A percentile compares a stretch with the other conserved stretches of the same genome.
phyloP scores from a whole-genome alignment of 169 alveolate genomes.

The Amoebophrya sp. region DNA sequence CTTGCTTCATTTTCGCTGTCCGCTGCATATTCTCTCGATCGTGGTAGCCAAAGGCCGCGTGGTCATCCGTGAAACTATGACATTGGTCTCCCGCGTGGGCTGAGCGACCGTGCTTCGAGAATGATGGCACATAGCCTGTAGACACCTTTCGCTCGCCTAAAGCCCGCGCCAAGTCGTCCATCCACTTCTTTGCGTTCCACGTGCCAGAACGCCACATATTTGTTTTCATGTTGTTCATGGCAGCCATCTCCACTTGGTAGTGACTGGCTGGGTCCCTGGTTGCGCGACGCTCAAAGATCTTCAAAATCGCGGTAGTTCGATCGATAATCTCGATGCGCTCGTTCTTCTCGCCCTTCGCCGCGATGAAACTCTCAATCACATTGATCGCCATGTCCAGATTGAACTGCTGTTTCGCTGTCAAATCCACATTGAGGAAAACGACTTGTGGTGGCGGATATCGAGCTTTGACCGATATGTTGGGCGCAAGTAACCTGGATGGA shows the following conservation, averaged over 20 bases:
- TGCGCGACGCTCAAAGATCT: background rate
- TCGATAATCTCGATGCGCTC: background rate
- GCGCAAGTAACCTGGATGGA: background rate
- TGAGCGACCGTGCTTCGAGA: background rate
- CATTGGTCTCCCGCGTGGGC: background rate
- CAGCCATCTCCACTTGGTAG: background rate
- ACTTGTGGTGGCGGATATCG: slow-evolving; percentile 11
- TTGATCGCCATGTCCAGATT: slow-evolving; percentile 10
- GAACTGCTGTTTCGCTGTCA: background rate
- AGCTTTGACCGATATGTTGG: background rate
- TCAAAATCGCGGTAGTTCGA: background rate
- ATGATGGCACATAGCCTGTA: background rate
- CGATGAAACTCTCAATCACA: background rate
- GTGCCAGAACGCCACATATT: background rate
- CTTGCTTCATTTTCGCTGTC: background rate
- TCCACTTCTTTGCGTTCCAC: background rate
- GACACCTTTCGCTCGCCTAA: background rate
- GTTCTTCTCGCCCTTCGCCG: background rate
- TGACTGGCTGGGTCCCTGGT: background rate
- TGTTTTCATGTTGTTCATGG: background rate
- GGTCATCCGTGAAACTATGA: background rate
- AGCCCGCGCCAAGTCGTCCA: background rate
- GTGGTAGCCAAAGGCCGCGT: background rate
- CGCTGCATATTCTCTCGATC: background rate
- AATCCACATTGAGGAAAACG: background rate